phyloP scores from a whole-genome alignment of 768 basidiomycete genomes.

The Tulasnella calospora region DNA sequence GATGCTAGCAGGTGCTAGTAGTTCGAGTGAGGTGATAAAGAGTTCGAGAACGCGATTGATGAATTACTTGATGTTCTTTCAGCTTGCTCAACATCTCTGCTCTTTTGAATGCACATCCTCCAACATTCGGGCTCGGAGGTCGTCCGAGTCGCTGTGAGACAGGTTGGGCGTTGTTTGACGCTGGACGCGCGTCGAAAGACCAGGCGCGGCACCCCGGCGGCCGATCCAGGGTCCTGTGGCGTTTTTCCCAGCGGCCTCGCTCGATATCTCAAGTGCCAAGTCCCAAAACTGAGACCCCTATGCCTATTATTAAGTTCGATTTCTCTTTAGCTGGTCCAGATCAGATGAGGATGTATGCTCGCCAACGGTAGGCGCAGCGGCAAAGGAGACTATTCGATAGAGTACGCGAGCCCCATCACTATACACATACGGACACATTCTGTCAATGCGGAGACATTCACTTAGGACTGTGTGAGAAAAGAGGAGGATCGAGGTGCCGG shows the following conservation, averaged over 20 bases:
- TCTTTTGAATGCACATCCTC: no score
- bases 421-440: background rate
- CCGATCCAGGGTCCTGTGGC: background rate
- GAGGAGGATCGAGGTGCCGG: background rate
- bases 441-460: background rate
- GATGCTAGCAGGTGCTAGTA: background rate
- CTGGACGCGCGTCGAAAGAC: background rate
- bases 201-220: background rate
- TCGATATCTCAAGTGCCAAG: background rate
- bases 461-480: background rate
- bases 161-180: background rate
- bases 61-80: no score
- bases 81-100: no score
- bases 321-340: no score
- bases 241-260: background rate
- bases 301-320: no score
- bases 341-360: no score
- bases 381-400: no score
- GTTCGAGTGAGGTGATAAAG: background rate
- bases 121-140: background rate
- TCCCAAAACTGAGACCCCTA: no score
- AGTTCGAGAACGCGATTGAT: no score
- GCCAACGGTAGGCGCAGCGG: no score
- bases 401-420: background rate
- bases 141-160: background rate